Conservation (phyloP, 2,329 filamentous ascomycete genomes). For the Ascosphaera pollenicola region DNA sequence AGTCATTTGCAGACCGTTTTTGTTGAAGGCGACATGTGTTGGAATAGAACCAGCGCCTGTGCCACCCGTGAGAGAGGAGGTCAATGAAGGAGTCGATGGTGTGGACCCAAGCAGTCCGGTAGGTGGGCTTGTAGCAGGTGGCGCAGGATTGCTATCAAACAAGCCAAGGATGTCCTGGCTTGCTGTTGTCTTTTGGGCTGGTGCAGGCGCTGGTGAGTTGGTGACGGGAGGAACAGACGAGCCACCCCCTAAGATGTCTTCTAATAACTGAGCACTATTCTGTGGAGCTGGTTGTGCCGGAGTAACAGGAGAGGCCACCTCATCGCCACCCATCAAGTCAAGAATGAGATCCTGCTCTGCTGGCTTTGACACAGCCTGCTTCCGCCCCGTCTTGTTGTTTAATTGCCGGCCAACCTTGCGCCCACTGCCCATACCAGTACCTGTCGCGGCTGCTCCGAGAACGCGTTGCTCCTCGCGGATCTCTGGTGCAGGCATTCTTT, state of each 20-base stretch:
- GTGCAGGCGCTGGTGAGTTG: conserved; percentile 20
- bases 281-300: conserved; percentile 33
- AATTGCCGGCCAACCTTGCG: too few species aligned
- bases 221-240: conserved; percentile 24
- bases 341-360: conserved; percentile 80
- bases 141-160: conserved; percentile 33
- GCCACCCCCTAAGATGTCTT: conserved; percentile 69
- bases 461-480: conserved; percentile 91
- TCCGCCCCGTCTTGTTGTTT: conserved; percentile 34
- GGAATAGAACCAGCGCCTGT: conserved; percentile 15
- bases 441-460: conserved; percentile 43
- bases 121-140: conserved; percentile 23
- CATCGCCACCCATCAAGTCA: conserved; percentile 72
- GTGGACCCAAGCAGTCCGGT: too few species aligned
- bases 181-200: conserved; percentile 28
- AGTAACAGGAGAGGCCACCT: conserved; percentile 35
- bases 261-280: conserved; percentile 69
- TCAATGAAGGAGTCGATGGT: conserved; percentile 16
- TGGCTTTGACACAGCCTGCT: conserved; percentile 46
- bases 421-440: too few species aligned
- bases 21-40: conserved; percentile 57
- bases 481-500: conserved; percentile 94
- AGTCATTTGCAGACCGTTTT: conserved; percentile 61
- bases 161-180: conserved; percentile 68
- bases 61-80: conserved; percentile 14